Percentiles rank a stretch among this genome's conserved stretches.
phyloP scores from a whole-genome alignment of 495 filamentous ascomycete species.

The Daldinia concentrica region DNA sequence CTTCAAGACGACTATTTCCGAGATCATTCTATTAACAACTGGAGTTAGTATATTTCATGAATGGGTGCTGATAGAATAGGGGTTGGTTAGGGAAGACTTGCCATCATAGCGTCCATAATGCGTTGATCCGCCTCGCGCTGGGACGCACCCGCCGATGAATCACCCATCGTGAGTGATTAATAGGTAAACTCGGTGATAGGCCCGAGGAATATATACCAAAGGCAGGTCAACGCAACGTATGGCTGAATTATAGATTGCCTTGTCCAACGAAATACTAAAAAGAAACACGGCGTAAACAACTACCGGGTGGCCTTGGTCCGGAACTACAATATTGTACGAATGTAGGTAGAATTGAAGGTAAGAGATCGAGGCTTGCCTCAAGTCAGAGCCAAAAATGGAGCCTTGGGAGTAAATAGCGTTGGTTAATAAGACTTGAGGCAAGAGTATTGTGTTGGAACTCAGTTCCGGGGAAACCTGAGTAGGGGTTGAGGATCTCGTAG shows the following conservation, averaged over 20 bases:
- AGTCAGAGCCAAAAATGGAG: background rate
- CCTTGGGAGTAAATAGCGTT: background rate
- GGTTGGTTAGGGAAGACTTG: slow-evolving; percentile 20
- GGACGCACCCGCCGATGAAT: background rate
- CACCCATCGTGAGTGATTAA: background rate
- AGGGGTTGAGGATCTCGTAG: background rate
- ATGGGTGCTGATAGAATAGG: no score
- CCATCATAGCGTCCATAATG: slow-evolving; percentile 37
- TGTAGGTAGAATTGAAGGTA: background rate
- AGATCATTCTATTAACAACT: slow-evolving; percentile 33
- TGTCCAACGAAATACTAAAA: background rate
- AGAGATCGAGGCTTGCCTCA: background rate
- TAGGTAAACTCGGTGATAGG: background rate
- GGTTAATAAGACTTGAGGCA: background rate
- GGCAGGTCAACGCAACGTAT: background rate
- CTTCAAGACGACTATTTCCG: slow-evolving; percentile 37
- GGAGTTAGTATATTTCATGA: slow-evolving; percentile 8
- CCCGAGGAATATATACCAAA: background rate
- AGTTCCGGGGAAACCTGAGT: background rate
- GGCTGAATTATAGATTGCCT: background rate
- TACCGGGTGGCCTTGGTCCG: background rate
- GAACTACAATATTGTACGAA: background rate
- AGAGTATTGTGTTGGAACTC: background rate
- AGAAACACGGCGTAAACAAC: background rate
- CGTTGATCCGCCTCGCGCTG: background rate